Evolutionary conservation across 179 eudicot genomes (phyloP).

Genomic region (Heliamphora pulchella): DNA sequence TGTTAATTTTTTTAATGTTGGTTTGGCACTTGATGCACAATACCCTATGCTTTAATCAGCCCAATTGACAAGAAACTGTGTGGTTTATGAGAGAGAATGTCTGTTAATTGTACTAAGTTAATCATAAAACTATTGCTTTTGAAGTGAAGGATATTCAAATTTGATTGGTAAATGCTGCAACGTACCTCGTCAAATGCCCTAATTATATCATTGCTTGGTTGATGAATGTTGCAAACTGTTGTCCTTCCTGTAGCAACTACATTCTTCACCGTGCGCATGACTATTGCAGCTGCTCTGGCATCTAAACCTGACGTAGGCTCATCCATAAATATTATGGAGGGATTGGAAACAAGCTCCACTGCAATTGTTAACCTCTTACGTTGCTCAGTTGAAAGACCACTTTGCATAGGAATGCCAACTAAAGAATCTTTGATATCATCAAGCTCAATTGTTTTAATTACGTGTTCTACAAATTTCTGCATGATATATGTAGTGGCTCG

Average conservation of each 20-base stretch:
- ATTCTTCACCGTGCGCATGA: constrained; percentile 77
- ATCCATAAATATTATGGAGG: constrained; percentile 91
- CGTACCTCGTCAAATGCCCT: constrained; percentile 87
- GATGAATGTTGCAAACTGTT: constrained; percentile 88
- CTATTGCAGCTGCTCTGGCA: constrained; percentile 92
- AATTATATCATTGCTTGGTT: constrained; percentile 85
- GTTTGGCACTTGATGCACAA: not conserved
- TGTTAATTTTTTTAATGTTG: no score
- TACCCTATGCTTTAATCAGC: not conserved
- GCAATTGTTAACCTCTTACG: constrained; percentile 85
- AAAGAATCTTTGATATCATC: constrained; percentile 48
- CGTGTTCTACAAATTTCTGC: constrained; percentile 54
- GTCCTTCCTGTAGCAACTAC: constrained; percentile 74
- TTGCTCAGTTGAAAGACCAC: constrained; percentile 83
- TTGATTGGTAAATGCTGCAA: not conserved
- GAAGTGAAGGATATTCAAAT: not conserved
- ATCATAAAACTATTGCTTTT: not conserved
- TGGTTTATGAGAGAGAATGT: not conserved
- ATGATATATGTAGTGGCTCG: not conserved
- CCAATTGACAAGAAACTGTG: not conserved
- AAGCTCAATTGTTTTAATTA: constrained; percentile 72
- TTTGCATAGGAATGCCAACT: constrained; percentile 62
- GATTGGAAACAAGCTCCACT: constrained; percentile 86
- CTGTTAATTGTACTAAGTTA: not conserved
- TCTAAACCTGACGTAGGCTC: constrained; percentile 92